Base-by-base conservation (phyloP, 108 stramenopile species). In the Asterionellopsis glacialis region DNA sequence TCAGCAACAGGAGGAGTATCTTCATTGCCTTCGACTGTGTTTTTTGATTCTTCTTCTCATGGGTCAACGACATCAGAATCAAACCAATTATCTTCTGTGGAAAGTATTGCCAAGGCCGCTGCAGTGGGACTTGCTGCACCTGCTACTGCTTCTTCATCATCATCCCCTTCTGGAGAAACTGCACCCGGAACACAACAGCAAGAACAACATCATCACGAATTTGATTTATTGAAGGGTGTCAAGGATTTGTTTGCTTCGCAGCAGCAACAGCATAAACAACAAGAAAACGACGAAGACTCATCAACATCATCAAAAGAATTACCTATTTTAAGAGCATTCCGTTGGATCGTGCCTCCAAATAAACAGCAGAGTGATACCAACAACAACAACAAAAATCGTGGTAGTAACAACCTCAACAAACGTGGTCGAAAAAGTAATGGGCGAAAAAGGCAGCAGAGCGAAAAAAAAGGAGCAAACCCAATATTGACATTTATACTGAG, bases 71-170 rank as follows among this genome's bases (percentile, higher is more conserved):
- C 33, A 33, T 5, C 33, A 33, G 7, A 33, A 33, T 5, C 33
- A 33, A 33, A 33, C 7, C 5, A 33, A 33, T 33, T 33, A 7
- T 33, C 33, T 33, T 33, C 33, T 33, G 33, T 33, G 7, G 33
- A 33, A 33, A 33, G 33, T 33, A 33, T 53, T 18, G 51, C 19
- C 24, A 63, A 27, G 10, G 45, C 55, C 43, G 39, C 9, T 59
- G 11, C n/a, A 44, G 25, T 41, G 45, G 15, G 25, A 41, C 13
- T 25, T 21, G 9, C 45, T 9, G 45, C 45, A 47, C 45, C 19
- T 4, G 2, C 19, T 12, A 14, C 42, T 7, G 6, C 45, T 4
- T 21, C 19, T 19, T 16, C 45, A 9, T 16, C 9, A 9, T 2
- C 45, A 47, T 16, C 19, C 16, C 9, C 9, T 1, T 4, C 1